Base-by-base conservation (phyloP, 805 yeast species). In the Spathaspora arborariae region DNA sequence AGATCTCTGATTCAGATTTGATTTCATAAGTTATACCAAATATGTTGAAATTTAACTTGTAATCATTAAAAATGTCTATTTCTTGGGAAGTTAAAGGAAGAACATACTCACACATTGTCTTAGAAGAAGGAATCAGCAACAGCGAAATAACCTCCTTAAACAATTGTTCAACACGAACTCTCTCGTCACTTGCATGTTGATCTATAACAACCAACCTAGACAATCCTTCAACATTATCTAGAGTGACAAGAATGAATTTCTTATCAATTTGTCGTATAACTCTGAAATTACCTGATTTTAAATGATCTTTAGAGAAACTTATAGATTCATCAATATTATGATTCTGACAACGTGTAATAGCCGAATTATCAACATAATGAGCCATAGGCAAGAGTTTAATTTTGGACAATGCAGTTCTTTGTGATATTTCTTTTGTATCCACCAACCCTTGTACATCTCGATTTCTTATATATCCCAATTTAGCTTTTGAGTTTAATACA, bases 131-230 rank as follows among this genome's bases (percentile, higher is more conserved):
- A 7, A 16, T 4, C 18, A 30, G 8, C 34, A 46, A 42, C 21
- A 18, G 33, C 7, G 47, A 4, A 5, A 79, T 55, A 45, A 71
- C 67, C 2, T 68, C 70, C 27, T 58, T 51, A n/a, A 79, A 63
- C 10, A 75, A 55, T 1, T 49, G 43, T 54, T 89, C 96, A 2
- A 85, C 75, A 40, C 70, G 69, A 0, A 86, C 70, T 45, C 96
- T 63, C 58, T 89, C 96, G 63, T 86, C 95, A 45, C 84, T 80
- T 0, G 96, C 96, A 67, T 89, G 96, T 56, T 88, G 96, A 58
- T 89, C 96, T 4, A 85, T 55, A 1, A 79, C 63, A 18, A 79
- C 60, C 13, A 79, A 53, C 6, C 51, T 49, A 1, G 50, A 27
- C 1, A 56, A n/a, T 5, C 35, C 42, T 13, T 13, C 35, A 20